Conservation (phyloP, 2,329 filamentous ascomycete genomes). For the Dothideomycetidae sp. region DNA sequence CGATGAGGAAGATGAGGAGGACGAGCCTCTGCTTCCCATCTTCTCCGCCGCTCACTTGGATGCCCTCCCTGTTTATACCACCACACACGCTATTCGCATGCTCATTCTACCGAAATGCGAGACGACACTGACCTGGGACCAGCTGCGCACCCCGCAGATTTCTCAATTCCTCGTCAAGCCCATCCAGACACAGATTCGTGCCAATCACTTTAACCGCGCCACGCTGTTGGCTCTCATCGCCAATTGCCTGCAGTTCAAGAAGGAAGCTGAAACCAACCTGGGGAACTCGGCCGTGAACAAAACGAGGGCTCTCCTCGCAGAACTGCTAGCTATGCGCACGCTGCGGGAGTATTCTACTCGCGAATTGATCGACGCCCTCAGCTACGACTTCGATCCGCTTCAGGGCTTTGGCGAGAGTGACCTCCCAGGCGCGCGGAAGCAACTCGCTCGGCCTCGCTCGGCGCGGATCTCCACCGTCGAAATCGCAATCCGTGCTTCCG, state of each 20-base stretch:
- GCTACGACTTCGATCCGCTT: conserved; percentile 87
- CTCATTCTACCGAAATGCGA: conserved; percentile 76
- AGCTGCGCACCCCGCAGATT: conserved; percentile 86
- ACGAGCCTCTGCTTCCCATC: conserved; percentile 52
- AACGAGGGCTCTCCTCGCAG: conserved; percentile 77
- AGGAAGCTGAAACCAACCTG: conserved; percentile 68
- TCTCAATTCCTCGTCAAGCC: conserved; percentile 93
- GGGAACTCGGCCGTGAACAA: conserved; percentile 72
- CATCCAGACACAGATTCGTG: conserved; percentile 77
- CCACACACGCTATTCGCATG: conserved; percentile 79
- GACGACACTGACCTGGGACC: conserved; percentile 87
- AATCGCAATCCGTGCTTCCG: conserved; percentile 80
- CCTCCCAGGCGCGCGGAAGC: not conserved
- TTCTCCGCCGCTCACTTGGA: conserved; percentile 71
- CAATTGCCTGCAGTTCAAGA: conserved; percentile 84
- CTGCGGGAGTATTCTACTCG: conserved; percentile 79
- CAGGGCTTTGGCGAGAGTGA: conserved; percentile 21
- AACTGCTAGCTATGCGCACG: conserved; percentile 77
- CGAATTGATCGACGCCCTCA: conserved; percentile 84
- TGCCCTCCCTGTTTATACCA: conserved; percentile 72
- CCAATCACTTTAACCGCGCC: conserved; percentile 69
- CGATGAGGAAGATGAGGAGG: conserved; percentile 31
- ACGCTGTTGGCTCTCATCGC: conserved; percentile 84
- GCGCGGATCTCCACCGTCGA: conserved; percentile 81
- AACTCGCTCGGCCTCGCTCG: conserved; percentile 36